These are phyloP conservation scores for Maudiozyma serrabonitensis DNA, from an alignment of 805 yeast genomes.

Conservation along the genomic window DNA sequence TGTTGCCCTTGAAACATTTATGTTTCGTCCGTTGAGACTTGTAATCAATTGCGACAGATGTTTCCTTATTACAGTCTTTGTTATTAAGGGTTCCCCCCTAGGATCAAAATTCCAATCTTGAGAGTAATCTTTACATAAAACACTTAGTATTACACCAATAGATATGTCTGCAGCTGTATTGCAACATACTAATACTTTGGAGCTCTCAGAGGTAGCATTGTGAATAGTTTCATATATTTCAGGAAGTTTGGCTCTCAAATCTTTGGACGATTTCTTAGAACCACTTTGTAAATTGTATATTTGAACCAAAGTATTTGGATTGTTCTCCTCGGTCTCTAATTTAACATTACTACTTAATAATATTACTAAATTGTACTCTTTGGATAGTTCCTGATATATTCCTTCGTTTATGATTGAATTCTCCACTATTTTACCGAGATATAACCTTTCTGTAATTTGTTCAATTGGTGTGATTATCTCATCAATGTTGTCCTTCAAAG, in stretches of 20 bases:
- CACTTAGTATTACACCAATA: slow-evolving; percentile 45
- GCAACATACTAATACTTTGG: slow-evolving; percentile 41
- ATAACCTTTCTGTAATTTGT: slow-evolving; percentile 13
- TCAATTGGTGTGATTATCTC: slow-evolving; percentile 12
- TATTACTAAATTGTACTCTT: slow-evolving; percentile 8
- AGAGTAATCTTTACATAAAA: slow-evolving; percentile 40
- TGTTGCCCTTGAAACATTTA: slow-evolving; percentile 72
- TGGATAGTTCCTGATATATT: slow-evolving; percentile 5
- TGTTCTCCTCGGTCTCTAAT: neutral
- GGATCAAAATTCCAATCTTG: slow-evolving; percentile 30
- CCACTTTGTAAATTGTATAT: slow-evolving; percentile 25
- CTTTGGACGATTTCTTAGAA: slow-evolving; percentile 59
- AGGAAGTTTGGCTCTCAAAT: slow-evolving; percentile 41
- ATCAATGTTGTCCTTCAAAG: neutral
- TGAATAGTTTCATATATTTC: slow-evolving; percentile 28
- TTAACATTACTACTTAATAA: slow-evolving; percentile 13
- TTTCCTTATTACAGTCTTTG: slow-evolving; percentile 45
- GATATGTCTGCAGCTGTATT: slow-evolving; percentile 60
- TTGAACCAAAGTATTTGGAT: neutral
- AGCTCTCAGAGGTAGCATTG: slow-evolving; percentile 2
- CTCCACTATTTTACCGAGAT: slow-evolving; percentile 15
- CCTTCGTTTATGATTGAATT: slow-evolving; percentile 6
- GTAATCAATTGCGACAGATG: slow-evolving; percentile 44
- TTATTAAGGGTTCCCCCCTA: slow-evolving; percentile 14
- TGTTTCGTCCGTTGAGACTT: slow-evolving; percentile 32